Evolutionary conservation across 305 asterid genomes (phyloP).

Genomic region (Coffea humblotiana): DNA sequence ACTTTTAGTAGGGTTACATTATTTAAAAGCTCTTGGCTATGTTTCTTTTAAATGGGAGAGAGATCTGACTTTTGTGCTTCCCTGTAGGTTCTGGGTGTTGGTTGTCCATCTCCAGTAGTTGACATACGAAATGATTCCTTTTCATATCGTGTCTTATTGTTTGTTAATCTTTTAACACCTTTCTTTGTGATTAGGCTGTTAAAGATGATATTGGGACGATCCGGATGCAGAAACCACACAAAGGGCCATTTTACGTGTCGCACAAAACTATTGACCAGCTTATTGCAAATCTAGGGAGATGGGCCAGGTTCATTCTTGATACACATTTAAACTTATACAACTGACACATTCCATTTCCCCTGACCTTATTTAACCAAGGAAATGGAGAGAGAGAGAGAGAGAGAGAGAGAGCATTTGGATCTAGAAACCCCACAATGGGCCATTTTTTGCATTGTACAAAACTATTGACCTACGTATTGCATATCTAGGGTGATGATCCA

Average conservation of each 20-base stretch:
- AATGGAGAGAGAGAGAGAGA: neutral
- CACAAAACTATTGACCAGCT: conserved; percentile 91
- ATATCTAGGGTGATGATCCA: too few species aligned
- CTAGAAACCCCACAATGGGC: too few species aligned
- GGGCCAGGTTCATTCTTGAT: conserved; percentile 73
- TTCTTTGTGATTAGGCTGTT: conserved; percentile 58
- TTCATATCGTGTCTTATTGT: neutral
- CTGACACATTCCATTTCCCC: too few species aligned
- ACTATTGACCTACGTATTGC: too few species aligned
- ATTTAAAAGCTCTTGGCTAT: neutral
- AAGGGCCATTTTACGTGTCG: conserved; percentile 96
- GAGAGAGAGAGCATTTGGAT: neutral
- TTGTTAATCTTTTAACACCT: conserved; percentile 7
- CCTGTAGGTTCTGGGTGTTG: neutral
- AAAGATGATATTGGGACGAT: conserved; percentile 89
- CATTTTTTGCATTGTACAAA: too few species aligned
- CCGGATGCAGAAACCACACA: conserved; percentile 86
- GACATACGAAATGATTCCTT: neutral
- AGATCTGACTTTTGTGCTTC: neutral
- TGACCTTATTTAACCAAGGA: conserved; percentile 6
- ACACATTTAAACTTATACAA: neutral
- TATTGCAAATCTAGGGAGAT: conserved; percentile 92
- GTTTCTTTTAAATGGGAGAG: neutral
- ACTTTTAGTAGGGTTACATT: too few species aligned
- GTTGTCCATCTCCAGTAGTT: neutral